Conservation (phyloP, 139 green algal species). For the Zygnema circumcarinatum region DNA sequence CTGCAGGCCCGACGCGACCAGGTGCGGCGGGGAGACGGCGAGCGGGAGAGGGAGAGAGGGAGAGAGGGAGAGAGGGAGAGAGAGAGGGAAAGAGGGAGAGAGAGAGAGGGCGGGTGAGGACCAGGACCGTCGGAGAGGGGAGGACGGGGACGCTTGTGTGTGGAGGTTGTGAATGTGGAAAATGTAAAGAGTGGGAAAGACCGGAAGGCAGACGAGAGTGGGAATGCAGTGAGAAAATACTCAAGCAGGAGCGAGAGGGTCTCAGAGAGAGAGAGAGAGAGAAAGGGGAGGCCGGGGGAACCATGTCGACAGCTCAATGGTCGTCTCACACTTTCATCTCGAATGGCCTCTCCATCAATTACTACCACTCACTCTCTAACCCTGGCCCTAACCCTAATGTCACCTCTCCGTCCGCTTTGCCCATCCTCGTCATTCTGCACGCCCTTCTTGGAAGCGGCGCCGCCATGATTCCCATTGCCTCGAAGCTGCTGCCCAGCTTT, state of each 20-base stretch:
- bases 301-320: neutral
- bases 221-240: neutral
- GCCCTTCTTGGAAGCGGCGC: neutral
- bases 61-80: conserved; percentile 16
- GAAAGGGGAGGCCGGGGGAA: conserved; percentile 11
- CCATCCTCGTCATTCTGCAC: neutral
- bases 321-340: neutral
- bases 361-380: neutral
- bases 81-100: neutral
- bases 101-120: neutral
- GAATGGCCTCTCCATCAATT: neutral
- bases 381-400: too few relatives aligned
- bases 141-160: too few relatives aligned
- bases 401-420: neutral
- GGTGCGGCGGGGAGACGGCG: neutral
- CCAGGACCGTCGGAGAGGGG: neutral
- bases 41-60: neutral
- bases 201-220: neutral
- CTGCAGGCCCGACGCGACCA: too few relatives aligned
- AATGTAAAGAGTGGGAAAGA: too few relatives aligned
- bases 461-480: neutral
- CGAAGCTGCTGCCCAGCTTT: neutral
- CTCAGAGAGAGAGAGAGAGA: neutral
- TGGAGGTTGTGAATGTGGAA: too few relatives aligned
- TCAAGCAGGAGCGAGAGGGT: neutral